Conservation (phyloP, 2,329 filamentous ascomycete genomes). For the Furcasterigmium sp. region DNA sequence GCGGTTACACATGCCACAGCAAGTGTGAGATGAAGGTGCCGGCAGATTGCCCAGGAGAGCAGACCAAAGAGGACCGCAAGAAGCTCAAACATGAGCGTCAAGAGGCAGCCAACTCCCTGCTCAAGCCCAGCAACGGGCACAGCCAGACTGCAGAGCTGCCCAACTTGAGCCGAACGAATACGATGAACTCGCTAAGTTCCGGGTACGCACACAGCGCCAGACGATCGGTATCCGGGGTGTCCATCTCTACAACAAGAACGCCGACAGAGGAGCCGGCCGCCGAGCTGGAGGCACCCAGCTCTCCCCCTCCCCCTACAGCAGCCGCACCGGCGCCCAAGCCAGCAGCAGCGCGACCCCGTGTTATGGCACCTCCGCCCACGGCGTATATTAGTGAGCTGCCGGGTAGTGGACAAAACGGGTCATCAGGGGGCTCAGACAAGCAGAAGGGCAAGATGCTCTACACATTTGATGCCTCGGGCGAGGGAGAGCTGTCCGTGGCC, state of each 20-base stretch:
- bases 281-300: slow-evolving; percentile 16
- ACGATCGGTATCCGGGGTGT: slow-evolving; percentile 62
- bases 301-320: slow-evolving; percentile 29
- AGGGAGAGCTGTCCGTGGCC: slow-evolving; percentile 74
- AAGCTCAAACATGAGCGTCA: slow-evolving; percentile 85
- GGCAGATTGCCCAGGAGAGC: slow-evolving; percentile 89
- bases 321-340: slow-evolving; percentile 16
- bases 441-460: slow-evolving; percentile 87
- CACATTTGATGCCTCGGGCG: slow-evolving; percentile 71
- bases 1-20: slow-evolving; percentile 95
- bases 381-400: slow-evolving; percentile 70
- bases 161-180: slow-evolving; percentile 71
- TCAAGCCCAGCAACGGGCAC: slow-evolving; percentile 42
- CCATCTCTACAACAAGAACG: slow-evolving; percentile 42
- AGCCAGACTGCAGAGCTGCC: slow-evolving; percentile 51
- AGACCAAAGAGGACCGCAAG: slow-evolving; percentile 92
- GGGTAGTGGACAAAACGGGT: slow-evolving; percentile 41
- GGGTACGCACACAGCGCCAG: slow-evolving; percentile 78
- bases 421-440: slow-evolving; percentile 36
- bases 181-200: slow-evolving; percentile 84
- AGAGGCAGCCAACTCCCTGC: slow-evolving; percentile 62
- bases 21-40: slow-evolving; percentile 99
- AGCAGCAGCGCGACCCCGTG: slow-evolving; percentile 49
- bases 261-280: slow-evolving; percentile 40
- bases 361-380: slow-evolving; percentile 82